phyloP scores from a whole-genome alignment of 352 stramenopile species.

The Globisporangium radiosum region DNA sequence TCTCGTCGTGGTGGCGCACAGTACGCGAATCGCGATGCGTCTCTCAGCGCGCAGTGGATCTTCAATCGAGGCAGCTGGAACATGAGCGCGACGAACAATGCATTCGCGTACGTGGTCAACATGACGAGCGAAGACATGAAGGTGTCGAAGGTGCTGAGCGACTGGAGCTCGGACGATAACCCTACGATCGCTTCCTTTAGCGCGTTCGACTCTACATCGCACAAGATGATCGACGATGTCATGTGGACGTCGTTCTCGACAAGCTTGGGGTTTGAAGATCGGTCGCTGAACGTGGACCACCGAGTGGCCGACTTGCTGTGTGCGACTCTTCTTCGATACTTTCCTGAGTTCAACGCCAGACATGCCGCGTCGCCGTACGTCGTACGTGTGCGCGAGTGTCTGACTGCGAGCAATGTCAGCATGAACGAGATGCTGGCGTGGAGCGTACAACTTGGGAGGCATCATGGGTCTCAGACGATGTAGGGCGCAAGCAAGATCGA shows the following conservation, averaged over 20 bases:
- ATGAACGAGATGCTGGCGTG: neutral
- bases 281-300: neutral
- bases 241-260: neutral
- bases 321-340: neutral
- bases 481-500: neutral
- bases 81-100: slow-evolving; percentile 22
- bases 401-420: neutral
- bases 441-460: too few relatives aligned
- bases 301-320: neutral
- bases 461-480: neutral
- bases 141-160: neutral
- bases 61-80: slow-evolving; percentile 28
- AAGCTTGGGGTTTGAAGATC: neutral
- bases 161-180: neutral
- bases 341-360: neutral
- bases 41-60: slow-evolving; percentile 16
- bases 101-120: slow-evolving; percentile 9
- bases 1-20: slow-evolving; percentile 20
- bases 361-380: neutral
- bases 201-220: neutral
- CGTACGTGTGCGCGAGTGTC: neutral
- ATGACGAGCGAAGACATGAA: neutral
- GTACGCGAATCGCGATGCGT: slow-evolving; percentile 13
- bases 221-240: too few relatives aligned
- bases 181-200: neutral